A percentile compares a stretch with the other conserved stretches of the same genome.
Evolutionary conservation across 2,329 filamentous ascomycete species (phyloP).

Genomic region (Penicillium sp.): DNA sequence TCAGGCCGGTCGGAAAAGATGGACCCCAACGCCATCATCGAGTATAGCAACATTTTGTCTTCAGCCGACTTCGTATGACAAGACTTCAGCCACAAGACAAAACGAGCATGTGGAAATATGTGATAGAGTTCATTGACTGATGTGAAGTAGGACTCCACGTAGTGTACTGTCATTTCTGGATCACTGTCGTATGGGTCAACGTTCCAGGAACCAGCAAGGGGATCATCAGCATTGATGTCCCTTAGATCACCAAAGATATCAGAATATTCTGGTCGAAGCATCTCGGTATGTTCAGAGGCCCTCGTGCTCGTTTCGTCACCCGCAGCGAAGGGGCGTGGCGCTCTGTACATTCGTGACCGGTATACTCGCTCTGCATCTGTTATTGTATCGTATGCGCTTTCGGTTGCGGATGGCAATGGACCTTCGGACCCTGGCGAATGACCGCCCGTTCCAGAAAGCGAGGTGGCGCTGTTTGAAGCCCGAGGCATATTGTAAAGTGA

Average conservation of each 20-base stretch:
- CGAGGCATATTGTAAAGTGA: conserved; percentile 31
- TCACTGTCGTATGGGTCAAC: conserved; percentile 57
- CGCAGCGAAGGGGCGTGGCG: conserved; percentile 13
- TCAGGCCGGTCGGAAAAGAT: conserved; percentile 53
- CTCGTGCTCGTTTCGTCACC: conserved; percentile 16
- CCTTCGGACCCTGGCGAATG: conserved; percentile 34
- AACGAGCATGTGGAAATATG: conserved; percentile 57
- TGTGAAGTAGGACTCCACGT: conserved; percentile 59
- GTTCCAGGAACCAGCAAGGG: conserved; percentile 43
- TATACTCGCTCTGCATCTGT: conserved; percentile 27
- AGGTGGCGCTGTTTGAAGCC: conserved; percentile 33
- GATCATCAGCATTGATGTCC: conserved; percentile 29
- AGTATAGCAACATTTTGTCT: conserved; percentile 62
- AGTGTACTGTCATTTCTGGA: conserved; percentile 50
- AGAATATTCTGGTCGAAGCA: conserved; percentile 25
- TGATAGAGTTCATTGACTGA: conserved; percentile 57
- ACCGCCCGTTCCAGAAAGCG: conserved; percentile 30
- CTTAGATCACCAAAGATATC: conserved; percentile 35
- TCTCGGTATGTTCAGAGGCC: conserved; percentile 10
- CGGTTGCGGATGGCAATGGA: conserved; percentile 27
- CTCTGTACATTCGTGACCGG: conserved; percentile 21
- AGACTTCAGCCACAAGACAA: conserved; percentile 55
- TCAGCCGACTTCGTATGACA: conserved; percentile 50
- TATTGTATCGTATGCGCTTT: conserved; percentile 24
- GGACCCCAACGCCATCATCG: conserved; percentile 58